Evolutionary conservation across 2,329 filamentous ascomycete genomes (phyloP).

Genomic region (Macrophomina tecta): DNA sequence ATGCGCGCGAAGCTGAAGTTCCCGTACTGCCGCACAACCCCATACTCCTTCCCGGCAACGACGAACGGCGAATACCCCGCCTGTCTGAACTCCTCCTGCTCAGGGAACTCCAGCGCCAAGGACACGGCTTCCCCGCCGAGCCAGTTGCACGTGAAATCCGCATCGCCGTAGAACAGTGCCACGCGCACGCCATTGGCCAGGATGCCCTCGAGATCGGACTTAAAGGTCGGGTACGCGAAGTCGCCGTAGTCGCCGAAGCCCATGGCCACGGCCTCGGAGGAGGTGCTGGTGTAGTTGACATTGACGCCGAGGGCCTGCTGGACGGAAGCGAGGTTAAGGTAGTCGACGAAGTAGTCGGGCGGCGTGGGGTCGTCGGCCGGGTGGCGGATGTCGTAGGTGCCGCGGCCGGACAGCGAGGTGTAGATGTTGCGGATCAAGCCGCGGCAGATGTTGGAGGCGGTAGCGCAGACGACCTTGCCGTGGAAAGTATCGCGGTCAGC

Average conservation of each 20-base stretch:
- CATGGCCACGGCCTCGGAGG: constrained; percentile 52
- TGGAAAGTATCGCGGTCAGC: constrained; percentile 39
- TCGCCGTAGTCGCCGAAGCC: constrained; percentile 55
- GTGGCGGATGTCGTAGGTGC: constrained; percentile 63
- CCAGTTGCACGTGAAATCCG: constrained; percentile 65
- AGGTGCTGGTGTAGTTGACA: constrained; percentile 56
- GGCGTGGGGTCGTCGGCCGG: constrained; percentile 60
- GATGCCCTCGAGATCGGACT: constrained; percentile 56
- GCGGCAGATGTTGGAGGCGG: constrained; percentile 48
- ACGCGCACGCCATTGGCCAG: constrained; percentile 63
- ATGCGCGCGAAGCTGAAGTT: constrained; percentile 63
- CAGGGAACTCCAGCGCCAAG: constrained; percentile 52
- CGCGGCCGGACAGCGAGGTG: constrained; percentile 47
- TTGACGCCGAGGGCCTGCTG: constrained; percentile 52
- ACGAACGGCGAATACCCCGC: constrained; percentile 75
- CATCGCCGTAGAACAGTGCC: constrained; percentile 63
- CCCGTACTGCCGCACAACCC: constrained; percentile 75
- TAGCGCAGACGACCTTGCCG: constrained; percentile 12
- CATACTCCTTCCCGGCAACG: constrained; percentile 65
- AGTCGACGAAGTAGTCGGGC: constrained; percentile 53
- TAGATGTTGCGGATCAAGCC: constrained; percentile 34
- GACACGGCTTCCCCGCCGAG: constrained; percentile 76
- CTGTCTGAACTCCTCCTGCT: constrained; percentile 59
- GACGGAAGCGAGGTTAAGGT: constrained; percentile 50
- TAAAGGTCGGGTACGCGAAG: constrained; percentile 52